Evolutionary conservation across 257 asterid genomes (phyloP), one percentile per base, ranked within the genome.

Genomic region (Ocimum tenuiflorum): DNA sequence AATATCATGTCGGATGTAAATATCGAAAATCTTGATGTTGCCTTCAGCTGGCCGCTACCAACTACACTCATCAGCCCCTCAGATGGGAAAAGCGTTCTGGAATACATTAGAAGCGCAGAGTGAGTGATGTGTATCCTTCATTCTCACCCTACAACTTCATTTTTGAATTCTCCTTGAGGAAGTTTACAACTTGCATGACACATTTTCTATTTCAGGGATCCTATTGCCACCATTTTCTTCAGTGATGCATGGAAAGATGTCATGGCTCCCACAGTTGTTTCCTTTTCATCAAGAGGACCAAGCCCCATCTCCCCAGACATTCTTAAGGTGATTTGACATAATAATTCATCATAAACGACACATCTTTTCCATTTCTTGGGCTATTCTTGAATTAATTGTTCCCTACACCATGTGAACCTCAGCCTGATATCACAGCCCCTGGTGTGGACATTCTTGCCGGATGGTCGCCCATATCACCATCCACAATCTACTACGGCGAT

Each of bases 401-500:
- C 4, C 47, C 13, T 31, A 14, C 12, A 10, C 33, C 23, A 4
- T 31, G 3, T 31, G 36, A 10, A 18, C 24, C 11, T 42, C 74
- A 80, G 87, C 87, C 87, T 50, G 84, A 81, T 56, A 63, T 81
- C 52, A 76, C 82, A 1, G 84, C 87, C 36, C 84, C 87, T 2
- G 87, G 87, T 7, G 84, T 81, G 65, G 84, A 81, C 68, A 81
- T 81, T 71, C 84, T 81, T 1, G 87, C 87, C 6, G 87, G 80
- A 11, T 81, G 87, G 87, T 81, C 84, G 13, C 84, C 83, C 0
- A 1, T 67, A 10, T 48, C 86, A 9, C 73, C 86, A 4, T 51
- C 81, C 2, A 60, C 79, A 1, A 38, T 51, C 17, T 73, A 46
- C 56, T 7, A 72, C 1, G 78, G 0, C 5, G 84, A 82, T 62